Evolutionary conservation across 768 basidiomycete genomes (phyloP), one percentile per base, ranked within the genome.

Genomic region (Sarcodon sp.): DNA sequence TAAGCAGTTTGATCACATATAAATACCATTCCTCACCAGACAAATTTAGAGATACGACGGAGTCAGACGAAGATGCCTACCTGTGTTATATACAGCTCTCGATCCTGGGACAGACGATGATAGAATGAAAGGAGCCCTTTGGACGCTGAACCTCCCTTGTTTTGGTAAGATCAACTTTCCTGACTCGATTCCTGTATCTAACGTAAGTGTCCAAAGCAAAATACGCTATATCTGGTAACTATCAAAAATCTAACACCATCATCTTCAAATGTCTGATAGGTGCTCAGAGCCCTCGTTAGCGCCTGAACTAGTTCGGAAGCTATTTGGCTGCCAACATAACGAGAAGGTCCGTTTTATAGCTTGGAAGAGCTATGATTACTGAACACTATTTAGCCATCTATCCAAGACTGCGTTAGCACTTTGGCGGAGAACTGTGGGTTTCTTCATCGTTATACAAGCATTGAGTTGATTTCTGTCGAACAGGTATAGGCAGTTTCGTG

Each of bases 111-210:
- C 72, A 15, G 88, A 92, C 35, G 87, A 87, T 55, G 87, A 90
- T 59, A 74, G 84, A n/a, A 87, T 91, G 80, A 93, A 96, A 66
- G 91, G 91, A 8, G 86, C 87, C 3, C 63, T 91, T 15, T 90
- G 87, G 77, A 80, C 83, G 4, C 59, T 90, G 32, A 81, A 85
- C 56, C 67, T 71, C 7, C 68, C 79, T 8, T 68, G 70, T 4
- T 80, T 89, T 52, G 81, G 84, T 64, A 54, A 55, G 61, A 55
- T 49, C n/a, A 35, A 6, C 3, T 47, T 35, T 41, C 32, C 47
- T 46, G 15, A 10, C 33, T 33, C 27, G n/a, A 21, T 18, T 32
- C 21, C 13, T 37, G 33, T 47, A 13, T 13, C n/a, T 33, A 37
- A 38, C 36, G n/a, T 34, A 32, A 18, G 35, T 51, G 34, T 21